Conservation (phyloP, 2,329 filamentous ascomycete genomes). For the Capronia coronata region DNA sequence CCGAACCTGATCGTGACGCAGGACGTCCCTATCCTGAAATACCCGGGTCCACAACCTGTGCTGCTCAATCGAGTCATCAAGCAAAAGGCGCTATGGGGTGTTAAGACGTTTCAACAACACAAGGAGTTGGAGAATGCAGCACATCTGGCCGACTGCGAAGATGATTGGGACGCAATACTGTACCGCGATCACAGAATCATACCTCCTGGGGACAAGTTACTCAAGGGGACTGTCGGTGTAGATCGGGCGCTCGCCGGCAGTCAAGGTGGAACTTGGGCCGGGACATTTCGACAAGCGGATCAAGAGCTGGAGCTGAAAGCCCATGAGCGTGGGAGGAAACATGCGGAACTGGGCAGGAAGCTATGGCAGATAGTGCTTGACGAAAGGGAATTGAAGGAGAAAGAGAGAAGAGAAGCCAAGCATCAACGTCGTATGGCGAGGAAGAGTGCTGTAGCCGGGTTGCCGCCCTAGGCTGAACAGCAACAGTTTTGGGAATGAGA, state of each 20-base stretch:
- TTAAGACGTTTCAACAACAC: constrained; percentile 33
- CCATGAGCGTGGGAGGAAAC: constrained; percentile 2
- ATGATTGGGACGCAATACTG: constrained; percentile 38
- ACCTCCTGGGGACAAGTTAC: neutral
- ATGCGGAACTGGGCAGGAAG: constrained; percentile 13
- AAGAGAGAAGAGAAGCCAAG: constrained; percentile 16
- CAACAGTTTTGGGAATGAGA: neutral
- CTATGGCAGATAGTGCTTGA: constrained; percentile 17
- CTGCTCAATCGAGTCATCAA: constrained; percentile 36
- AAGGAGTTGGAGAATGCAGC: constrained; percentile 31
- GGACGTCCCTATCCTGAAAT: constrained; percentile 38
- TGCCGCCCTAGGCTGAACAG: neutral
- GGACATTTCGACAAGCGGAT: constrained; percentile 7
- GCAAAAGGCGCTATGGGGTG: constrained; percentile 34
- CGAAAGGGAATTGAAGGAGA: constrained; percentile 21
- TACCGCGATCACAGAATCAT: neutral
- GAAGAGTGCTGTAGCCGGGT: constrained; percentile 1
- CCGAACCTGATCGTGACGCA: constrained; percentile 39
- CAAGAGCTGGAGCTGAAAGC: constrained; percentile 7
- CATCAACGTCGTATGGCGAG: constrained; percentile 18
- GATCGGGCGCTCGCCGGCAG: neutral
- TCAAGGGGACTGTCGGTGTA: neutral
- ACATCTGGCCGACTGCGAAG: constrained; percentile 37
- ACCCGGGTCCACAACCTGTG: constrained; percentile 41
- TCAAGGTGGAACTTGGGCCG: constrained; percentile 6